Evolutionary conservation across 2,329 filamentous ascomycete genomes (phyloP).

Genomic region (Zalaria obscura): DNA sequence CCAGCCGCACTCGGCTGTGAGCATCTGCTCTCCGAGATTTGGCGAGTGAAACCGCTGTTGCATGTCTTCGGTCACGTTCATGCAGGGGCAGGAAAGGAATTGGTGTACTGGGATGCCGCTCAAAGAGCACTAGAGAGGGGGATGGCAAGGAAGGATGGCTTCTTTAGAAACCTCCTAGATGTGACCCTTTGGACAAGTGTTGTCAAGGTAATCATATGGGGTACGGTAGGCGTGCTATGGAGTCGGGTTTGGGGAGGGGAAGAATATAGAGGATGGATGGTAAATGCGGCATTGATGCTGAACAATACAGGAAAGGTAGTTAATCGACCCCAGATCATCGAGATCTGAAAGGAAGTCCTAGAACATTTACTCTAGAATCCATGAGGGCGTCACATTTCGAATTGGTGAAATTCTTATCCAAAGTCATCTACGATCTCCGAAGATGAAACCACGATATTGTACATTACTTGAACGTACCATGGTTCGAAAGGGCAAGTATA

Average conservation of each 20-base stretch:
- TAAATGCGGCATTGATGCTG: slow-evolving; percentile 46
- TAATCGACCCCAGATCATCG: slow-evolving; percentile 27
- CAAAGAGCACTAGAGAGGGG: slow-evolving; percentile 61
- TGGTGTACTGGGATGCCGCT: slow-evolving; percentile 60
- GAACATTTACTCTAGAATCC: no score
- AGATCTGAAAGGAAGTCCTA: slow-evolving; percentile 10
- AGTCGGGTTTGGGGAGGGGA: slow-evolving; percentile 43
- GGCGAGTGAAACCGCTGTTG: slow-evolving; percentile 58
- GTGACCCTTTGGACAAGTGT: slow-evolving; percentile 36
- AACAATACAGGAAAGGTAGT: slow-evolving; percentile 33
- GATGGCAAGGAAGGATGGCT: slow-evolving; percentile 25
- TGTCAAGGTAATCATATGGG: slow-evolving; percentile 35
- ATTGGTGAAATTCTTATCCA: no score
- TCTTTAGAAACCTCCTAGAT: slow-evolving; percentile 23
- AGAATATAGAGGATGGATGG: slow-evolving; percentile 28
- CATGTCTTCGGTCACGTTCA: slow-evolving; percentile 84
- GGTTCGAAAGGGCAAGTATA: no score
- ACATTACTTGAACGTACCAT: no score
- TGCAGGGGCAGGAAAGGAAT: slow-evolving; percentile 54
- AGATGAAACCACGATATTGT: no score
- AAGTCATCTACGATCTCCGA: no score
- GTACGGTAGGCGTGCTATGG: slow-evolving; percentile 44
- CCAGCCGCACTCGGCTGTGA: slow-evolving; percentile 44
- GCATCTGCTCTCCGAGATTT: slow-evolving; percentile 52
- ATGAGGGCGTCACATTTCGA: no score